A percentile compares a stretch with the other conserved stretches of the same genome.
Evolutionary conservation across 805 yeast genomes (phyloP).

Genomic region (Candida glaebosa): DNA sequence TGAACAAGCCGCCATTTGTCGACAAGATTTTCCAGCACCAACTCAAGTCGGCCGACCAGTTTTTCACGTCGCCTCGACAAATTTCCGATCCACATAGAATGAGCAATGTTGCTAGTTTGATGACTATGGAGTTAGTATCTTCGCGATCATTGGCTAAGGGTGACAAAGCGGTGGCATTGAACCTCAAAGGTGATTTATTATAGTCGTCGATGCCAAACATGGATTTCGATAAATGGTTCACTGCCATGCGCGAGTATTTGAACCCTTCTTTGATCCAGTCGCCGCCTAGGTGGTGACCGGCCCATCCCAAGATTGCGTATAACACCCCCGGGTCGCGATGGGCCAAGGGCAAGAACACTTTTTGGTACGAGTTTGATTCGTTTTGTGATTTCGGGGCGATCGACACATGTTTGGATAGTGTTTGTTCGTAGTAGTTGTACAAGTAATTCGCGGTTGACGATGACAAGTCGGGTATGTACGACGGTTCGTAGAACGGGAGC

Average conservation of each 20-base stretch:
- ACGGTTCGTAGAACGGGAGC: conserved; percentile 21
- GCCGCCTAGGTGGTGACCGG: conserved; percentile 49
- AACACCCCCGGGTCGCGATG: conserved; percentile 48
- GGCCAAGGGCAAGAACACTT: conserved; percentile 54
- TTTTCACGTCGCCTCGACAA: conserved; percentile 74
- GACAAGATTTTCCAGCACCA: conserved; percentile 64
- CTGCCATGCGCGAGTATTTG: conserved; percentile 45
- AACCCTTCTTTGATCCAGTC: conserved; percentile 47
- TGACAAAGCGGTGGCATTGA: conserved; percentile 11
- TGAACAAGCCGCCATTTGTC: conserved; percentile 60
- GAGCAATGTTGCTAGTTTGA: conserved; percentile 60
- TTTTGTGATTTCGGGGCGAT: conserved; percentile 44
- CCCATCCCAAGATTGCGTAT: conserved; percentile 53
- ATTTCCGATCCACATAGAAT: conserved; percentile 78
- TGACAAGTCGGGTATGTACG: conserved; percentile 24
- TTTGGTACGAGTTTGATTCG: conserved; percentile 48
- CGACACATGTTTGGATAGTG: conserved; percentile 39
- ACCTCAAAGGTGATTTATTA: conserved; percentile 9
- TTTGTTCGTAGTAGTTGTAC: conserved; percentile 48
- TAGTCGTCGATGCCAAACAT: conserved; percentile 22
- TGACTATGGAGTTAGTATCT: conserved; percentile 33
- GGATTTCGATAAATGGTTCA: conserved; percentile 34
- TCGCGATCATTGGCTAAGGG: conserved; percentile 4
- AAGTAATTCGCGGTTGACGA: conserved; percentile 33
- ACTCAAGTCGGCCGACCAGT: conserved; percentile 66